These are phyloP conservation scores for Rostrohypoxylon terebratum DNA, from an alignment of 495 filamentous ascomycete species.

Conservation along the genomic window DNA sequence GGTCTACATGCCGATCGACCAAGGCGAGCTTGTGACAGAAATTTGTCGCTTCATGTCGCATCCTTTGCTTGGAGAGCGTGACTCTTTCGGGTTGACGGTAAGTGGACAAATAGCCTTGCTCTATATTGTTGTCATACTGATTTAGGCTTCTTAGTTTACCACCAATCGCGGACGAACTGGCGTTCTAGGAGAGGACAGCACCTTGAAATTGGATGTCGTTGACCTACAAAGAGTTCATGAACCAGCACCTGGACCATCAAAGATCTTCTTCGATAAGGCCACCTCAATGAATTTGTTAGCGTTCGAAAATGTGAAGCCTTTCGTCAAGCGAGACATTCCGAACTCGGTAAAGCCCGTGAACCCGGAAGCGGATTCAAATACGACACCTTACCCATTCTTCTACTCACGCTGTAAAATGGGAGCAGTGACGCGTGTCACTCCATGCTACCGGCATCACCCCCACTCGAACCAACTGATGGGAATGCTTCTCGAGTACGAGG, in stretches of 20 bases:
- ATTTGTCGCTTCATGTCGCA: not conserved
- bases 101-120: not conserved
- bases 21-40: not conserved
- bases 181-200: not conserved
- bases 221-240: not conserved
- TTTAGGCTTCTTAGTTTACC: not conserved
- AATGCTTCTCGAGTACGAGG: conserved; percentile 3
- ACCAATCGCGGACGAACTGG: not conserved
- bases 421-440: not conserved
- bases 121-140: not conserved
- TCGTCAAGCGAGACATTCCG: not conserved
- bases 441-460: not conserved
- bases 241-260: not conserved
- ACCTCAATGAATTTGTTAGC: not conserved
- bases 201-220: not conserved
- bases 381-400: not conserved
- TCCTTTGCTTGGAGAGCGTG: too few species aligned
- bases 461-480: not conserved
- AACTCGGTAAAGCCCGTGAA: not conserved
- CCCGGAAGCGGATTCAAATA: not conserved
- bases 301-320: not conserved
- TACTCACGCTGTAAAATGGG: not conserved
- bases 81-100: not conserved
- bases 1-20: conserved; percentile 10
- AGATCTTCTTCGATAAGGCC: not conserved